Evolutionary conservation across 805 yeast genomes (phyloP).

Genomic region (Myxozyma geophila): DNA sequence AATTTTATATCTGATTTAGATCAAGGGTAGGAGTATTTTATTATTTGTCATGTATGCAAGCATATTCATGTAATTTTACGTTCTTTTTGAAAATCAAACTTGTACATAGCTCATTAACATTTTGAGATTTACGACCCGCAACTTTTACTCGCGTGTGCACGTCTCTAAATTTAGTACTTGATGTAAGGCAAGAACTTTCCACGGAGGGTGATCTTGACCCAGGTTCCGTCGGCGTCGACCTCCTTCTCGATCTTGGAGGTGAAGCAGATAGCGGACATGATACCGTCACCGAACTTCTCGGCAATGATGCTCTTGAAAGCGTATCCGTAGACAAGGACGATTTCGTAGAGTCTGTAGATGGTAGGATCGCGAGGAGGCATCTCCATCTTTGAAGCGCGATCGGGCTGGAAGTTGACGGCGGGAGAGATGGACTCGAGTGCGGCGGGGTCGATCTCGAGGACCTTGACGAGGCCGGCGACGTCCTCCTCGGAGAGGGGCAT

Average conservation of each 20-base stretch:
- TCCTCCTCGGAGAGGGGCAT: slow-evolving; percentile 37
- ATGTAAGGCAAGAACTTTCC: slow-evolving; percentile 38
- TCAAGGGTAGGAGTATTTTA: no score
- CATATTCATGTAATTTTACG: no score
- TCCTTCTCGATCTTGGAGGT: slow-evolving; percentile 37
- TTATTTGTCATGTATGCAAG: no score
- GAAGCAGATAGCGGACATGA: slow-evolving; percentile 38
- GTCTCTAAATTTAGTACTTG: slow-evolving; percentile 31
- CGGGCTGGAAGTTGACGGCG: slow-evolving; percentile 33
- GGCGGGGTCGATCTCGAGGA: slow-evolving; percentile 33
- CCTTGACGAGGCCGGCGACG: slow-evolving; percentile 24
- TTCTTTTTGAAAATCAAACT: neutral
- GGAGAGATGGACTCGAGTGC: slow-evolving; percentile 29
- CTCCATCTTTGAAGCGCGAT: slow-evolving; percentile 29
- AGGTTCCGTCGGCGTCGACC: slow-evolving; percentile 37
- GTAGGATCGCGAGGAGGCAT: slow-evolving; percentile 36
- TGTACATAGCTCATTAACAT: neutral
- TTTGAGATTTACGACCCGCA: neutral
- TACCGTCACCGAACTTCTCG: slow-evolving; percentile 38
- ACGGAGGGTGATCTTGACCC: slow-evolving; percentile 38
- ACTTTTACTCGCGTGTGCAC: neutral
- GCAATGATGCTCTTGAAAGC: slow-evolving; percentile 36
- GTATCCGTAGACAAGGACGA: slow-evolving; percentile 38
- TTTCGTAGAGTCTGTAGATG: slow-evolving; percentile 36
- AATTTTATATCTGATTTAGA: no score